Conservation (phyloP, 1,284 basidiomycete species). For the Inonotus obliquus region DNA sequence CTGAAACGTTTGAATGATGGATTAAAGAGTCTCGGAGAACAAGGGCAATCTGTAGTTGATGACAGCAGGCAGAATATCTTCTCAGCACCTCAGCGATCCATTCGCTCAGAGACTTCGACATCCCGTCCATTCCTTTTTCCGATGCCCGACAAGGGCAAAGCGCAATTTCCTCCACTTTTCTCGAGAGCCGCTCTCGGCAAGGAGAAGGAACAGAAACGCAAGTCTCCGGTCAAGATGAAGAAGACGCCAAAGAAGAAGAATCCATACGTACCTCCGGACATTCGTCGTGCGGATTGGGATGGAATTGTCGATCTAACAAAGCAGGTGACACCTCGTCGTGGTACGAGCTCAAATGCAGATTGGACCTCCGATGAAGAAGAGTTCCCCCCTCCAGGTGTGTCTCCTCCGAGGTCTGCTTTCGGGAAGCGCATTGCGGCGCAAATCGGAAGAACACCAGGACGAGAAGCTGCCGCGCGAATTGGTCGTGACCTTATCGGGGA, state of each 20-base stretch:
- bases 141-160: constrained; percentile 38
- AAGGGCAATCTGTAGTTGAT: constrained; percentile 24
- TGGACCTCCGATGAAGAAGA: constrained; percentile 26
- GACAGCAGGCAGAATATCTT: constrained; percentile 16
- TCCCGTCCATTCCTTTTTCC: constrained; percentile 20
- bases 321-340: constrained; percentile 28
- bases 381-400: constrained; percentile 58
- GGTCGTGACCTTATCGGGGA: constrained; percentile 54
- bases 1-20: constrained; percentile 69
- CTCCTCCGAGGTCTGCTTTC: constrained; percentile 83
- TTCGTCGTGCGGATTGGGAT: constrained; percentile 55
- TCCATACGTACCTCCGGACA: constrained; percentile 54
- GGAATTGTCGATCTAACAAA: constrained; percentile 66
- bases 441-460: constrained; percentile 55
- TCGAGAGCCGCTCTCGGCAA: constrained; percentile 40
- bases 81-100: constrained; percentile 22
- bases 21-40: constrained; percentile 50
- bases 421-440: constrained; percentile 56
- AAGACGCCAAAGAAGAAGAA: constrained; percentile 53
- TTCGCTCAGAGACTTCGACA: constrained; percentile 6
- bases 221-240: constrained; percentile 42
- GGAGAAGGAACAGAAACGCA: constrained; percentile 27
- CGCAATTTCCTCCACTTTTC: constrained; percentile 35
- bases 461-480: constrained; percentile 64
- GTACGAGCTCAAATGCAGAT: constrained; percentile 17